A percentile compares a stretch with the other conserved stretches of the same genome.
These are phyloP conservation scores for Fusarium proliferatum DNA, from an alignment of 2,329 filamentous ascomycete species.

Conservation along the genomic window DNA sequence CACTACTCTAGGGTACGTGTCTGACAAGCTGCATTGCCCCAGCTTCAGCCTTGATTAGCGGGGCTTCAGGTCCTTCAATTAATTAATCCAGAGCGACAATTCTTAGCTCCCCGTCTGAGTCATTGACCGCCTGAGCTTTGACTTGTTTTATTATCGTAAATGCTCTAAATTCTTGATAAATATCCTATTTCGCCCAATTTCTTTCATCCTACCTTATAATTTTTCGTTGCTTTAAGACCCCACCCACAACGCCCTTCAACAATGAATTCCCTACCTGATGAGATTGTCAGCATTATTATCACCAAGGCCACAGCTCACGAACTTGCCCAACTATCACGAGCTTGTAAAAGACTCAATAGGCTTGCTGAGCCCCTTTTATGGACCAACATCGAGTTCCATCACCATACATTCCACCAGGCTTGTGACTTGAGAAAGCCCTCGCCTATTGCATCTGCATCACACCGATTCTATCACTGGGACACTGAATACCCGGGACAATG, in stretches of 20 bases:
- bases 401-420: neutral
- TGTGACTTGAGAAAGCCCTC: neutral
- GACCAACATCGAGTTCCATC: neutral
- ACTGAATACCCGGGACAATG: neutral
- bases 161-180: too few relatives aligned
- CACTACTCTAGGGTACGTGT: neutral
- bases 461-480: neutral
- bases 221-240: fast-evolving
- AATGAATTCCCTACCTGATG: neutral
- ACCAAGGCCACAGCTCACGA: neutral
- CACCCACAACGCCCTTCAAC: neutral
- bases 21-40: neutral
- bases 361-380: neutral
- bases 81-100: neutral
- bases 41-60: neutral
- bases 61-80: neutral
- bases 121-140: neutral
- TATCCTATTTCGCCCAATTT: too few relatives aligned
- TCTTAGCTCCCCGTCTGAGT: neutral
- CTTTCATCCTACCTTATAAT: neutral
- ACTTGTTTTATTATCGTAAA: neutral
- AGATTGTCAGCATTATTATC: neutral
- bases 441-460: neutral
- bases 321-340: neutral
- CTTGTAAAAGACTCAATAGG: neutral